Evolutionary conservation across 225 moss, liverwort and hornwort species (phyloP), one percentile per base, ranked within the genome.

Genomic region (Pleurozium schreberi): DNA sequence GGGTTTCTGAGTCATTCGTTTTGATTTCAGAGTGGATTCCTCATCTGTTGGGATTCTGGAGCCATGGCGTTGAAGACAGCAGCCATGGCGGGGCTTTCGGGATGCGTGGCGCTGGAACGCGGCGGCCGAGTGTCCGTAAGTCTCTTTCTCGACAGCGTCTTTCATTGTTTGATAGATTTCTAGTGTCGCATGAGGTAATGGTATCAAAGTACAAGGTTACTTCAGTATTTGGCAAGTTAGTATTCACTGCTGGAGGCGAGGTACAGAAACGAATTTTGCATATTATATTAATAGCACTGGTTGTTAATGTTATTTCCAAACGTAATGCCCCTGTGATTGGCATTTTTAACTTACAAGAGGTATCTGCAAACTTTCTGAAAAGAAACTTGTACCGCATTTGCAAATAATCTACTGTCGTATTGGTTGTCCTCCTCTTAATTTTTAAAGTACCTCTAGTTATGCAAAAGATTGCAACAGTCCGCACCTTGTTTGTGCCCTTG

Each of bases 81-180:
- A 85, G 90, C 93, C 34, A 93, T 93, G 94, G 84, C 92, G n/a
- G 93, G 94, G 71, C 89, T 94, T 47, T 87, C 92, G 64, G 91
- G 91, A 49, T 78, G 71, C 45, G 34, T 76, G 70, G 76, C 90
- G 28, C 49, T 94, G 28, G 91, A 92, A 60, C 64, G 87, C 52
- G 80, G 85, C 45, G 60, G 80, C 49, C 89, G 90, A 88, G 66
- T 84, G 40, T 86, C 89, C 8, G 93, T 94, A 89, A 93, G 93
- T 83, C 55, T 76, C 31, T 58, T 76, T 65, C 15, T 49, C 42
- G 13, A 42, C 31, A 45, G 40, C 57, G 12, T 25, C 25, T 36
- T 81, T 82, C 40, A 28, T 66, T 20, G 84, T 50, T 20, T 67
- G 53, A 19, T 49, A 58, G 80, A 85, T 84, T 85, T 47, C 20